Base-by-base conservation (phyloP, 208 protist species). In the Acanthamoeba castellanii region DNA sequence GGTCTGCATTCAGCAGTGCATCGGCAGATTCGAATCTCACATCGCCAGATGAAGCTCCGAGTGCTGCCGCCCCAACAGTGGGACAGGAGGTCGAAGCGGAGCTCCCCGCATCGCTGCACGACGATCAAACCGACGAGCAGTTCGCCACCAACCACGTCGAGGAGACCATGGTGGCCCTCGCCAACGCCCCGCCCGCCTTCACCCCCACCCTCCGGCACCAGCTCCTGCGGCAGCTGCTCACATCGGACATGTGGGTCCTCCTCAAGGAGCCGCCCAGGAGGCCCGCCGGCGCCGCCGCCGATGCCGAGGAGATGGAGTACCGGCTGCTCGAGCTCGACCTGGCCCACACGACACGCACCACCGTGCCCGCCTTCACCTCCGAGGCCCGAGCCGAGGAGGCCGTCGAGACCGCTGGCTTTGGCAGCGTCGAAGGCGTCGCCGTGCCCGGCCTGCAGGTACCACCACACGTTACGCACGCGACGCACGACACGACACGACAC, bases 341-440 rank as follows among this genome's bases (percentile, higher is more conserved):
- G 14, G 18, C 81, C 50, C 42, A 88, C 52, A 34, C 81, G 3
- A 57, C 45, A 0, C 81, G 81, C n/a, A 14, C 45, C 27, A 66
- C 50, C 13, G 50, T 88, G 6, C 50, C 81, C 6, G 30, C 81
- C 45, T 88, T 88, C 81, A 66, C 81, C 50, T 88, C 81, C 5
- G 50, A 59, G 42, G 81, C 25, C 25, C 81, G 81, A 61, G 81
- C 81, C 45, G 81, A 88, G 81, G 81, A 88, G 30, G 81, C 81
- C n/a, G 50, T 64, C 7, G 50, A 88, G 50, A 27, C 81, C 7
- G 47, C 50, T 5, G 52, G 30, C n/a, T 64, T 66, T 50, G 50
- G 52, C 42, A 45, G 22, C 50, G 30, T 88, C 6, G 81, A 88
- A 27, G 81, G 50, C n/a, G 52, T 64, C 50, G 81, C 30, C 13